Evolutionary conservation across 2,329 filamentous ascomycete species (phyloP).

Genomic region (Neonectria hederae): DNA sequence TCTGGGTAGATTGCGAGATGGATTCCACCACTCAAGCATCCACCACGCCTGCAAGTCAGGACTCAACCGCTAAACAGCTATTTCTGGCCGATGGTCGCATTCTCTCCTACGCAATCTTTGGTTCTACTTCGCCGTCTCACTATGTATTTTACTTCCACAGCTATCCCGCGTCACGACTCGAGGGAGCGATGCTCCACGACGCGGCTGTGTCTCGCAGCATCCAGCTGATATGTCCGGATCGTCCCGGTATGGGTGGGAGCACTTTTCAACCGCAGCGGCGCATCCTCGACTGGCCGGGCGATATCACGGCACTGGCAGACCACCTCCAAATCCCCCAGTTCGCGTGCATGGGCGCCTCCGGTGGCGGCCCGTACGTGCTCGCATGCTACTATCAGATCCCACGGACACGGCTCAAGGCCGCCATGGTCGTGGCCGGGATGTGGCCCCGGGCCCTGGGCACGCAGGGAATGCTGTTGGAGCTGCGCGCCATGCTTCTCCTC

Average conservation of each 20-base stretch:
- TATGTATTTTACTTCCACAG: conserved; percentile 46
- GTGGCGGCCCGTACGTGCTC: conserved; percentile 44
- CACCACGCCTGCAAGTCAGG: background rate
- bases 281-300: conserved; percentile 41
- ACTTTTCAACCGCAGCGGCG: conserved; percentile 41
- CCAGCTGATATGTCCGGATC: conserved; percentile 47
- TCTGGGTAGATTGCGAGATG: background rate
- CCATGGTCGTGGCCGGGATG: conserved; percentile 27
- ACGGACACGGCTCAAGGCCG: conserved; percentile 14
- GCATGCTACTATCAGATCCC: conserved; percentile 37
- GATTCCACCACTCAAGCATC: background rate
- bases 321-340: conserved; percentile 36
- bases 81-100: conserved; percentile 35
- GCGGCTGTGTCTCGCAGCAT: conserved; percentile 26
- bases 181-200: conserved; percentile 37
- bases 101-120: conserved; percentile 42
- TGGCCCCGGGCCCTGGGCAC: conserved; percentile 23
- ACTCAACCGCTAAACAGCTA: background rate
- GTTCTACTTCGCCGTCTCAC: conserved; percentile 9
- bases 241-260: conserved; percentile 50
- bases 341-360: conserved; percentile 43
- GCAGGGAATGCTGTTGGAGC: conserved; percentile 26
- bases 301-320: conserved; percentile 41
- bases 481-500: conserved; percentile 21
- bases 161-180: conserved; percentile 48